Conservation (phyloP, 305 asterid species). For the Monarda citriodora region DNA sequence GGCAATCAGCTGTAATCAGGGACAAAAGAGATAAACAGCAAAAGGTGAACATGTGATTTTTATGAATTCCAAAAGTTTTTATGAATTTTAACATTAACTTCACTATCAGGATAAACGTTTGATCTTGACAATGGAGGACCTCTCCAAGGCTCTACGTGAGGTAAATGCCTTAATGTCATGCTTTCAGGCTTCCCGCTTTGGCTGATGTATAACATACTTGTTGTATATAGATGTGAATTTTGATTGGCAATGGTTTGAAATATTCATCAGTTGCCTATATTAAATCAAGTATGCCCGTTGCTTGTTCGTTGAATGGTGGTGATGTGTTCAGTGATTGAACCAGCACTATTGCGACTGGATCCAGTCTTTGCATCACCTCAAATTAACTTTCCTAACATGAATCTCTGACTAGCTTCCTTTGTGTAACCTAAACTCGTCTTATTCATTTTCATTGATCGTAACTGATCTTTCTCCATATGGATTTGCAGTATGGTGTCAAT, state of each 20-base stretch:
- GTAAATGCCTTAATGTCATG: conserved; percentile 30
- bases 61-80: conserved; percentile 15
- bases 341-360: conserved; percentile 2
- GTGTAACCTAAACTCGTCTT: background rate
- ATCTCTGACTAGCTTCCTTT: background rate
- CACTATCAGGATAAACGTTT: conserved; percentile 83
- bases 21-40: conserved; percentile 97
- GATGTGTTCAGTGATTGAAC: background rate
- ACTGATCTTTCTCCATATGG: conserved; percentile 17
- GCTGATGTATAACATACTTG: background rate
- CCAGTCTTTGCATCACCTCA: background rate
- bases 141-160: conserved; percentile 90
- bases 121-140: conserved; percentile 95
- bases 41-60: conserved; percentile 45
- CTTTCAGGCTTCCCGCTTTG: background rate
- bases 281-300: background rate
- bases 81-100: conserved; percentile 23
- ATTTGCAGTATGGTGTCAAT: conserved; percentile 87
- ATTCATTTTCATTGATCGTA: conserved; percentile 3
- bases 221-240: background rate
- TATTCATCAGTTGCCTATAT: background rate
- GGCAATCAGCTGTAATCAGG: conserved; percentile 76
- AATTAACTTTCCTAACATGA: background rate
- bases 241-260: background rate
- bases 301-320: background rate